These are phyloP conservation scores for Lineolata rhizophorae DNA, from an alignment of 495 filamentous ascomycete species.

Conservation along the genomic window DNA sequence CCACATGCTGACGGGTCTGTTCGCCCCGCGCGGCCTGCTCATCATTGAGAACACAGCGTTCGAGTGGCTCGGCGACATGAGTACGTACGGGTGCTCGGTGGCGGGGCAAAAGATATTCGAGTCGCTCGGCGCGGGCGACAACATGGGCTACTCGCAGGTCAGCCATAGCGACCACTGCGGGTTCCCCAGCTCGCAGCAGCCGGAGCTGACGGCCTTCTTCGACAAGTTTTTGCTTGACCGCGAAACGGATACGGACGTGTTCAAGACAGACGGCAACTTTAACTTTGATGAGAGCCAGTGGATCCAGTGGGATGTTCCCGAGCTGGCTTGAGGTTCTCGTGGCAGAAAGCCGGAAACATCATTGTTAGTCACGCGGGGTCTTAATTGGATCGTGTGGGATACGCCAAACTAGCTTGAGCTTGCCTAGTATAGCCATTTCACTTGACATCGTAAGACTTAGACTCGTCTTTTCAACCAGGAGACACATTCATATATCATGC, in stretches of 20 bases:
- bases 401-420: too few species aligned
- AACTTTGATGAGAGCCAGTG: too few species aligned
- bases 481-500: too few species aligned
- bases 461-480: too few species aligned
- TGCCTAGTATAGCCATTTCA: too few species aligned
- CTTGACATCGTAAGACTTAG: too few species aligned
- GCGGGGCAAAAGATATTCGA: slow-evolving; percentile 27
- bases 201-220: slow-evolving; percentile 31
- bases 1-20: slow-evolving; percentile 20
- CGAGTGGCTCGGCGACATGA: slow-evolving; percentile 21
- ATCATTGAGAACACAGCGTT: slow-evolving; percentile 23
- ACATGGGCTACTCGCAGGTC: slow-evolving; percentile 29
- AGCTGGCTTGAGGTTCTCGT: too few species aligned
- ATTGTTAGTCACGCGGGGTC: too few species aligned
- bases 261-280: slow-evolving; percentile 2
- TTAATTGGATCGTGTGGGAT: too few species aligned
- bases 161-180: slow-evolving; percentile 30
- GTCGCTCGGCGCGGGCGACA: slow-evolving; percentile 22
- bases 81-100: slow-evolving; percentile 32
- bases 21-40: slow-evolving; percentile 20
- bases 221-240: slow-evolving; percentile 27
- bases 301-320: too few species aligned
- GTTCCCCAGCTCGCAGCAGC: slow-evolving; percentile 26
- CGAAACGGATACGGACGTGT: background rate
- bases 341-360: too few species aligned